Conservation (phyloP, 2,329 filamentous ascomycete genomes). For the Colletotrichum noveboracense region DNA sequence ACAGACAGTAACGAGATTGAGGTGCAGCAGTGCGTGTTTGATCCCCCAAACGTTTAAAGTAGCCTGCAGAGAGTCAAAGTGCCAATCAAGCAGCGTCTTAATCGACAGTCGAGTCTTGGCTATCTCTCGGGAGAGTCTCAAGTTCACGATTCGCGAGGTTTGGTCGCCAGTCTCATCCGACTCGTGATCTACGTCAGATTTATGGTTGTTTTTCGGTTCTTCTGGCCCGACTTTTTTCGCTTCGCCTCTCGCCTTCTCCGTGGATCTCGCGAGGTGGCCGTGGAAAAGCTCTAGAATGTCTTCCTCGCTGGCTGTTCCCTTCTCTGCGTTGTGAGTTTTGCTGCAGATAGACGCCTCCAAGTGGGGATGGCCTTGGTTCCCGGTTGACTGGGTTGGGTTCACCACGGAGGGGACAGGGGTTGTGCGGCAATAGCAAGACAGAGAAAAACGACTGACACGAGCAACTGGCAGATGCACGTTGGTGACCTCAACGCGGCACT, state of each 20-base stretch:
- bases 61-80: neutral
- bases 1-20: neutral
- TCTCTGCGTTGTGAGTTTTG: neutral
- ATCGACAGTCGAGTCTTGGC: neutral
- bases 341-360: neutral
- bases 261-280: neutral
- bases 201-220: neutral
- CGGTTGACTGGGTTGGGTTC: neutral
- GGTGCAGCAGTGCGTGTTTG: neutral
- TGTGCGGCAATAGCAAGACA: neutral
- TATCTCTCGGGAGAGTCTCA: neutral
- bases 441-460: neutral
- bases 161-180: neutral
- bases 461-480: neutral
- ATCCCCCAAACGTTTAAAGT: neutral
- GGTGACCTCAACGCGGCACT: neutral
- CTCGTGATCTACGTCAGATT: neutral
- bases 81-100: neutral
- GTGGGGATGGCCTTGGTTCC: neutral
- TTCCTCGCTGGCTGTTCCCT: neutral
- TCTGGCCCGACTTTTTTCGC: neutral
- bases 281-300: neutral
- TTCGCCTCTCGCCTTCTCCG: neutral
- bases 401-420: neutral
- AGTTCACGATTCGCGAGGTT: neutral